phyloP scores from a whole-genome alignment of 257 asterid genomes.

The Solanum etuberosum region DNA sequence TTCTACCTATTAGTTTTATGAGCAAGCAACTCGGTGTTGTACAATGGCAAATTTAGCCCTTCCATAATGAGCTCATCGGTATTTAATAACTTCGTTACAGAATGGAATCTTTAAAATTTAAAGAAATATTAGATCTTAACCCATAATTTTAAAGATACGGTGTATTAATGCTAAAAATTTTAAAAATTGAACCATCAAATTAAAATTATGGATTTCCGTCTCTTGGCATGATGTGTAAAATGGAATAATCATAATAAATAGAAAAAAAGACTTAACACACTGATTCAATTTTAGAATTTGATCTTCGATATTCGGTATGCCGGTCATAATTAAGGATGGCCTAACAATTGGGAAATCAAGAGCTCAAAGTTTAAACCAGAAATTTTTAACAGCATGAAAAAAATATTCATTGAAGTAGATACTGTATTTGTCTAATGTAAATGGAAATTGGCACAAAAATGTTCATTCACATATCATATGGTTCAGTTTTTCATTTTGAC shows the following conservation, averaged over 20 bases:
- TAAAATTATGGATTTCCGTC: background rate
- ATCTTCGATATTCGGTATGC: background rate
- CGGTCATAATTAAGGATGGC: background rate
- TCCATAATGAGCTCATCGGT: background rate
- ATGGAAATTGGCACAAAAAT: background rate
- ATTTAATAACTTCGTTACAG: background rate
- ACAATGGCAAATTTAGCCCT: background rate
- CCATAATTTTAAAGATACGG: background rate
- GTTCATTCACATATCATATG: background rate
- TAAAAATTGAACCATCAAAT: background rate
- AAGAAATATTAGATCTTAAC: background rate
- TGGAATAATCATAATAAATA: background rate
- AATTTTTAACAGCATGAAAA: background rate
- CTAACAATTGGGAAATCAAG: background rate
- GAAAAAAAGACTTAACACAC: background rate
- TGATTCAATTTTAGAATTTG: background rate
- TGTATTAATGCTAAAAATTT: background rate
- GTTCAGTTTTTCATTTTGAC: background rate
- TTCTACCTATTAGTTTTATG: background rate
- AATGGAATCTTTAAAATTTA: background rate
- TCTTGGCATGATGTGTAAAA: background rate
- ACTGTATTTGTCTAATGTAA: background rate
- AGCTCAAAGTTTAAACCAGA: background rate
- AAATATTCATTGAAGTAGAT: background rate
- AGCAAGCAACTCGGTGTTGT: background rate